Evolutionary conservation across 768 basidiomycete genomes (phyloP).

Genomic region (Mycena maculata): DNA sequence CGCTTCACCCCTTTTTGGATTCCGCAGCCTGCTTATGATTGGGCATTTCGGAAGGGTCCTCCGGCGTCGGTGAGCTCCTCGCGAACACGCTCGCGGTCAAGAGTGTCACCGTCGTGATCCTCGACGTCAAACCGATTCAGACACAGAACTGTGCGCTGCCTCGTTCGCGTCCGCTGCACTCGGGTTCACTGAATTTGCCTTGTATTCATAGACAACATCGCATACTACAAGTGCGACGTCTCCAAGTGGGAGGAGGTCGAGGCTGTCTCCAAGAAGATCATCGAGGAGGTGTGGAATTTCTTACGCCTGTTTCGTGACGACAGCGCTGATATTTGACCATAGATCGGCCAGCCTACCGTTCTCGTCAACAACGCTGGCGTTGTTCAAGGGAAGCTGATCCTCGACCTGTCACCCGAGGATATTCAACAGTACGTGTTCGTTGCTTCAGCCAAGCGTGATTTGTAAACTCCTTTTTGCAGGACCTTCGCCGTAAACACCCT

Average conservation of each 20-base stretch:
- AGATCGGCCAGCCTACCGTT: conserved; percentile 91
- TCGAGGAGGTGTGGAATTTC: conserved; percentile 72
- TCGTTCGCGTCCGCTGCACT: not conserved
- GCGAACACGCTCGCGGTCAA: conserved; percentile 89
- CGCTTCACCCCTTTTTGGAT: not conserved
- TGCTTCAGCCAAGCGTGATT: not conserved
- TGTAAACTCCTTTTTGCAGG: conserved; percentile 52
- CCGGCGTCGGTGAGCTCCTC: conserved; percentile 89
- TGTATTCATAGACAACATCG: conserved; percentile 71
- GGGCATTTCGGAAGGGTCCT: conserved; percentile 65
- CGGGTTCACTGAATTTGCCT: conserved; percentile 3
- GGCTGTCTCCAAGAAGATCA: conserved; percentile 74
- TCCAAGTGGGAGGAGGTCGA: conserved; percentile 90
- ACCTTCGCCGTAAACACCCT: conserved; percentile 92
- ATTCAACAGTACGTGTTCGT: conserved; percentile 71
- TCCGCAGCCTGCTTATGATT: not conserved
- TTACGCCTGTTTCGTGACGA: not conserved
- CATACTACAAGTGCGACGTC: conserved; percentile 92
- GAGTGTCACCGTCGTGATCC: conserved; percentile 85
- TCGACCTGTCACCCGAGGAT: conserved; percentile 84
- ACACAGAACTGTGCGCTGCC: conserved; percentile 76
- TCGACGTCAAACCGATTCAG: conserved; percentile 83
- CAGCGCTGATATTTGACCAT: not conserved
- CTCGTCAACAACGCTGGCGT: conserved; percentile 96
- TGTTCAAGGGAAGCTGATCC: conserved; percentile 87